Percentiles rank a stretch among this genome's conserved stretches.
phyloP scores from a whole-genome alignment of 371 early-diverging fungal species.

The Mucor circinelloides region DNA sequence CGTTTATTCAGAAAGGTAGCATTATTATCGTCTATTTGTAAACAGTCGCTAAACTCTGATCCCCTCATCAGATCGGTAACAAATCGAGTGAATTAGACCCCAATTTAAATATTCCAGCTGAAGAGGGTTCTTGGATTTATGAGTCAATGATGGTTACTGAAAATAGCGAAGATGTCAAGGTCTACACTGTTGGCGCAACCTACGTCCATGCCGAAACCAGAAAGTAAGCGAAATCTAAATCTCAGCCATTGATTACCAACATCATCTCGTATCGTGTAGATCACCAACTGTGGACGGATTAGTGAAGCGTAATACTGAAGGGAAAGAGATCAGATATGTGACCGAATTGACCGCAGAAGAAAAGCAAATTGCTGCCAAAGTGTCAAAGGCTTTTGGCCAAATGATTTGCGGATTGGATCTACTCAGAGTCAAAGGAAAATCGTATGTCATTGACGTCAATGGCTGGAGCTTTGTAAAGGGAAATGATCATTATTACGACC shows the following conservation, averaged over 20 bases:
- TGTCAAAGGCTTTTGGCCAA: slow-evolving; percentile 88
- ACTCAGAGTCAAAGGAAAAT: slow-evolving; percentile 81
- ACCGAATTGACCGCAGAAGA: slow-evolving; percentile 84
- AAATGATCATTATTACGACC: slow-evolving; percentile 91
- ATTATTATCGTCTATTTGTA: background rate
- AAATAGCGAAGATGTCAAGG: slow-evolving; percentile 96
- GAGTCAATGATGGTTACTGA: slow-evolving; percentile 95
- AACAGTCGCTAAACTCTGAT: background rate
- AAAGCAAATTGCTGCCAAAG: slow-evolving; percentile 78
- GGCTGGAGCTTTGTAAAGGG: slow-evolving; percentile 99
- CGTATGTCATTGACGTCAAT: slow-evolving; percentile 98
- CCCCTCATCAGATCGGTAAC: slow-evolving; percentile 73
- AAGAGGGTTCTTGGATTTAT: slow-evolving; percentile 91
- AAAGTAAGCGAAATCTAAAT: slow-evolving; percentile 61
- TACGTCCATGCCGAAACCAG: slow-evolving; percentile 97
- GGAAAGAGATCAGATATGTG: slow-evolving; percentile 95
- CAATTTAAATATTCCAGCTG: slow-evolving; percentile 64
- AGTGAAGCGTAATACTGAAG: slow-evolving; percentile 94
- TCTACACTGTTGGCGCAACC: slow-evolving; percentile 91
- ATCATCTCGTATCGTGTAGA: slow-evolving; percentile 34
- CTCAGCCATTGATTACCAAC: background rate
- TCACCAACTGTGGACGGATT: slow-evolving; percentile 98
- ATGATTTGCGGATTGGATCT: slow-evolving; percentile 97
- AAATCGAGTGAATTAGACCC: slow-evolving; percentile 93
- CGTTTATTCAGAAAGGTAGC: slow-evolving; percentile 92